Percentiles rank a stretch among this genome's conserved stretches.
These are phyloP conservation scores for Nidularia pulvinata DNA, from an alignment of 768 basidiomycete species.

Conservation along the genomic window DNA sequence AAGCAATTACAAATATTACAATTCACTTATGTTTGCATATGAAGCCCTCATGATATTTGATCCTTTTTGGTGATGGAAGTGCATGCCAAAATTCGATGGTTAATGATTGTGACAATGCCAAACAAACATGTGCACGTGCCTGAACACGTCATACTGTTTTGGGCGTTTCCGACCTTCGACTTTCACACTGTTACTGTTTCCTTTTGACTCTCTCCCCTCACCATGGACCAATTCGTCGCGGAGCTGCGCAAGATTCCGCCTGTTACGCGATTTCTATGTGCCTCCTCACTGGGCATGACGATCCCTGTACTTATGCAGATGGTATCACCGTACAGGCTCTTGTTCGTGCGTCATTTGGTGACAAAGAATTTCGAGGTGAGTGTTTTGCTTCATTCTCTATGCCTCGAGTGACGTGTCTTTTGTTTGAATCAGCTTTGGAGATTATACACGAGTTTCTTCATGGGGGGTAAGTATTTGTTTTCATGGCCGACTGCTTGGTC, in stretches of 20 bases:
- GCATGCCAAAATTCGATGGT: too few relatives aligned
- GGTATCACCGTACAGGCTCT: slow-evolving; percentile 47
- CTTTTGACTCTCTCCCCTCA: not conserved
- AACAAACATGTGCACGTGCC: too few relatives aligned
- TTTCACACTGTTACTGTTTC: too few relatives aligned
- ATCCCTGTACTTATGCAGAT: slow-evolving; percentile 55
- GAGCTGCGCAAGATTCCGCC: slow-evolving; percentile 84
- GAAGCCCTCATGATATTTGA: too few relatives aligned
- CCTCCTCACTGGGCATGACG: slow-evolving; percentile 61
- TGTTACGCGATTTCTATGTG: slow-evolving; percentile 72
- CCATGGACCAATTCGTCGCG: slow-evolving; percentile 46
- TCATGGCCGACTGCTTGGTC: not conserved
- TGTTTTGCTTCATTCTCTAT: not conserved
- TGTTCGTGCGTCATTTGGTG: slow-evolving; percentile 51
- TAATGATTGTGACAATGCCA: too few relatives aligned
- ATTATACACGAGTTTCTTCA: slow-evolving; percentile 70
- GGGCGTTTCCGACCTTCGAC: too few relatives aligned
- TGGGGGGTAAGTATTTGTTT: slow-evolving; percentile 47
- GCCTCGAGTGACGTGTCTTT: not conserved
- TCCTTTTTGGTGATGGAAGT: too few relatives aligned
- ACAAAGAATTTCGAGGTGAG: slow-evolving; percentile 53
- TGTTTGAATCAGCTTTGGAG: slow-evolving; percentile 63
- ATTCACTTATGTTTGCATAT: too few relatives aligned
- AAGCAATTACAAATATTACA: too few relatives aligned
- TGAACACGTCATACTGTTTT: too few relatives aligned